phyloP scores from a whole-genome alignment of 768 basidiomycete species.

The Tylopilus vinaceipallidus region DNA sequence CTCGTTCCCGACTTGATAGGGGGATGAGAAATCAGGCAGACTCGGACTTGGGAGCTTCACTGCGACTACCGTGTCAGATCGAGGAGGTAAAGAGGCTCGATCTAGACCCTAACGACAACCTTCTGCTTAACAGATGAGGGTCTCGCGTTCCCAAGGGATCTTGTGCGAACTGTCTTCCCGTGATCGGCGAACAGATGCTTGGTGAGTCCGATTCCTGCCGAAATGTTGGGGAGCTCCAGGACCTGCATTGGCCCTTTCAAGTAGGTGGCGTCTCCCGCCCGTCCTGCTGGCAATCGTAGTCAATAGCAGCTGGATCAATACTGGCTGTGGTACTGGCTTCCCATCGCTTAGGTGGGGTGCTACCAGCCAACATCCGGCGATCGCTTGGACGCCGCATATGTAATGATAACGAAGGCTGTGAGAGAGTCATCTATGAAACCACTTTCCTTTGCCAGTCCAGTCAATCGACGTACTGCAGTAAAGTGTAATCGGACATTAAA shows the following conservation, averaged over 20 bases:
- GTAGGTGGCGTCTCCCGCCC: background rate
- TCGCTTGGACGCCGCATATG: background rate
- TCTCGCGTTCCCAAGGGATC: background rate
- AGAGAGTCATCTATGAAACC: background rate
- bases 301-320: background rate
- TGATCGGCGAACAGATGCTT: background rate
- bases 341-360: constrained; percentile 10
- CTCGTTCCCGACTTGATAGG: too few species aligned
- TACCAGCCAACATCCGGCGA: background rate
- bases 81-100: background rate
- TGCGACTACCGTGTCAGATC: background rate
- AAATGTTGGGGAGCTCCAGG: background rate
- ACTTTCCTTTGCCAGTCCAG: background rate
- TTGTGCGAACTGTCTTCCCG: background rate
- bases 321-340: background rate
- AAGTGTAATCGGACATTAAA: background rate
- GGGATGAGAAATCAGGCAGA: too few species aligned
- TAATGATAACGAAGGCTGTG: background rate
- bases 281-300: constrained; percentile 1
- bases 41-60: too few species aligned
- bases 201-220: background rate
- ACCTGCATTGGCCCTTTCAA: background rate
- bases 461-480: background rate
- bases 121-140: background rate
- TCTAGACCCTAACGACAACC: background rate